Percentiles rank a stretch among this genome's conserved stretches.
Conservation (phyloP, 139 green algal species). For the Haematococcus lacustris region DNA sequence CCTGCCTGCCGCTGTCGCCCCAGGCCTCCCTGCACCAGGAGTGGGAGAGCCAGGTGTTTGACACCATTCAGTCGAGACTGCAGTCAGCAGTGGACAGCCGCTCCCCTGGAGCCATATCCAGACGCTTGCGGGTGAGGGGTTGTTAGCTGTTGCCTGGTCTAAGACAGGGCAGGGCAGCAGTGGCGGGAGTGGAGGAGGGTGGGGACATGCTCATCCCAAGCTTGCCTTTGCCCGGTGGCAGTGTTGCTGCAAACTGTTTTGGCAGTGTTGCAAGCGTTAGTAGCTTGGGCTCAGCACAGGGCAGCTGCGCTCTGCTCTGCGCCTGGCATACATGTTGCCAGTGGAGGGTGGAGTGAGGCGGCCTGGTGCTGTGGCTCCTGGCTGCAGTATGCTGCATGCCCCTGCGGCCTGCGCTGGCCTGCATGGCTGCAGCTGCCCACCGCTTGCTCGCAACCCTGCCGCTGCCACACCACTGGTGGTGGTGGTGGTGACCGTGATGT, state of each 20-base stretch:
- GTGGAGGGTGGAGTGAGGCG: too few relatives aligned
- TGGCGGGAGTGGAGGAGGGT: not conserved
- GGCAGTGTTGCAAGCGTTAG: not conserved
- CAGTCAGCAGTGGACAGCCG: conserved; percentile 4
- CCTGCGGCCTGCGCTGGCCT: too few relatives aligned
- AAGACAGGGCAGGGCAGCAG: not conserved
- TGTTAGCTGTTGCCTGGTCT: not conserved
- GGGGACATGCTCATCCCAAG: not conserved
- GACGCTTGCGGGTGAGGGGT: conserved; percentile 11
- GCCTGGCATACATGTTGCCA: too few relatives aligned
- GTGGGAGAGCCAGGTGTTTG: conserved; percentile 35
- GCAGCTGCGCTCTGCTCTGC: too few relatives aligned
- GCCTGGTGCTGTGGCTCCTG: too few relatives aligned
- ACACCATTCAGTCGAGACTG: conserved; percentile 34
- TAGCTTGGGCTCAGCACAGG: not conserved
- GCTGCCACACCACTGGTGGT: too few relatives aligned
- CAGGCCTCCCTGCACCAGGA: conserved; percentile 26
- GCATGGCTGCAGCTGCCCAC: too few relatives aligned
- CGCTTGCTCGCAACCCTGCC: not conserved
- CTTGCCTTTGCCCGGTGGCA: too few relatives aligned
- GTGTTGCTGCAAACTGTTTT: too few relatives aligned
- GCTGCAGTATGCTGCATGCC: too few relatives aligned
- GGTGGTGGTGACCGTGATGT: too few relatives aligned
- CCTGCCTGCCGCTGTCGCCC: not conserved
- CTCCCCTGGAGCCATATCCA: conserved; percentile 13